phyloP scores from a whole-genome alignment of 257 asterid genomes.

The Scutellaria minor region DNA sequence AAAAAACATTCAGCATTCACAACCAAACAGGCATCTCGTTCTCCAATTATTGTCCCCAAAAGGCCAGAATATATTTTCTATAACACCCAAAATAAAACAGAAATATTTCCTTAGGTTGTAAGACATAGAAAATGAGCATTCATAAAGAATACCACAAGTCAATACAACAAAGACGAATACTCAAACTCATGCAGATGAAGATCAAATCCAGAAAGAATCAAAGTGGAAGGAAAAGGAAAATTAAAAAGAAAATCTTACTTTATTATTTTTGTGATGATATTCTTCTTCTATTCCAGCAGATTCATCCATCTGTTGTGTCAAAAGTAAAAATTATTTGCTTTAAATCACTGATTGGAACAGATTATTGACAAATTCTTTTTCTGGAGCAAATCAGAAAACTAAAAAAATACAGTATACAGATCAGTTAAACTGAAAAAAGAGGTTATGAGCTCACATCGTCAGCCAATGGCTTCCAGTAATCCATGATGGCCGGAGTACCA shows the following conservation, averaged over 20 bases:
- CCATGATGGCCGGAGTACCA: slow-evolving; percentile 75
- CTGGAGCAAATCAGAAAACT: slow-evolving; percentile 23
- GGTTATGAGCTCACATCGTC: slow-evolving; percentile 78
- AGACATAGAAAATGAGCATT: neutral
- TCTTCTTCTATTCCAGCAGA: slow-evolving; percentile 96
- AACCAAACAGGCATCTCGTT: too few relatives aligned
- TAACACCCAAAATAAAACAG: neutral
- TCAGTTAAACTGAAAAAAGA: slow-evolving; percentile 28
- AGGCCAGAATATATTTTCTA: neutral
- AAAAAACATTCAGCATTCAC: too few relatives aligned
- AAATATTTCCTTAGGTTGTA: neutral
- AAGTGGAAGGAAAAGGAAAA: slow-evolving; percentile 32
- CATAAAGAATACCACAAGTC: neutral
- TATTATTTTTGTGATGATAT: slow-evolving; percentile 90
- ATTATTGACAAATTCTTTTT: neutral
- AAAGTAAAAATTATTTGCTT: slow-evolving; percentile 25
- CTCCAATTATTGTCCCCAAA: neutral
- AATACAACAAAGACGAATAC: slow-evolving; percentile 17
- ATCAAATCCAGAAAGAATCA: slow-evolving; percentile 30
- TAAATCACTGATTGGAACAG: slow-evolving; percentile 26
- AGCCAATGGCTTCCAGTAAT: slow-evolving; percentile 95
- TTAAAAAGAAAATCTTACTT: slow-evolving; percentile 57
- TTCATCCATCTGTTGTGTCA: slow-evolving; percentile 83
- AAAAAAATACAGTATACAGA: slow-evolving; percentile 23
- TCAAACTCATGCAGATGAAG: slow-evolving; percentile 21